These are phyloP conservation scores for Sporothrix luriei DNA, from an alignment of 2,329 filamentous ascomycete species.

Conservation along the genomic window DNA sequence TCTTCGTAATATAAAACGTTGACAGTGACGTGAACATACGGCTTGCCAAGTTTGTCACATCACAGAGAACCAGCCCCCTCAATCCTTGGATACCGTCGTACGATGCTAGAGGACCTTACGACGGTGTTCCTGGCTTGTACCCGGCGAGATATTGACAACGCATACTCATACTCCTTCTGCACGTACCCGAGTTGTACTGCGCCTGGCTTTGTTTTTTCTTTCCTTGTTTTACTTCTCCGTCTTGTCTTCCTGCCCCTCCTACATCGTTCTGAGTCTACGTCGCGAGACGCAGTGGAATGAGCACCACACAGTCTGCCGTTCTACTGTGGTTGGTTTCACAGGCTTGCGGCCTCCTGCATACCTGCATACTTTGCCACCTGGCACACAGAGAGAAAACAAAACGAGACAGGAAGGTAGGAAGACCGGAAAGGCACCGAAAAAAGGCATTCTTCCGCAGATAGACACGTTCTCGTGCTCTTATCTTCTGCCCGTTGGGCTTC, in stretches of 20 bases:
- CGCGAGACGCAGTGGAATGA: background rate
- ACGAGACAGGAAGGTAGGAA: background rate
- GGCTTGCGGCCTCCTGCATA: background rate
- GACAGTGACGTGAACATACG: no score
- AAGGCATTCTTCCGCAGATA: slow-evolving; percentile 1
- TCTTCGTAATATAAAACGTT: no score
- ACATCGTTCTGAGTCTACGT: background rate
- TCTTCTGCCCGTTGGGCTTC: background rate
- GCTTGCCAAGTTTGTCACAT: no score
- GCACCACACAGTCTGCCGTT: background rate
- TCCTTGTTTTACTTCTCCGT: background rate
- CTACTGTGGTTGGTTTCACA: background rate
- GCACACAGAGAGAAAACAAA: background rate
- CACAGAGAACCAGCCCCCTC: no score
- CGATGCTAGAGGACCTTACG: background rate
- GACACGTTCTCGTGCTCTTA: background rate
- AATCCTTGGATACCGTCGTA: background rate
- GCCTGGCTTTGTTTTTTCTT: background rate
- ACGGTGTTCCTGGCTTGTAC: background rate
- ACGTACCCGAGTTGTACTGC: background rate
- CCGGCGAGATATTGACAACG: slow-evolving; percentile 17
- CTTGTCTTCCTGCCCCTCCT: no score
- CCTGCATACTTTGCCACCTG: background rate
- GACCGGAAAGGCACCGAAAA: background rate
- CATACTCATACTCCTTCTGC: slow-evolving; percentile 13